These are phyloP conservation scores for Rubus parviflorus DNA, from an alignment of 306 rosid genomes.

Conservation along the genomic window DNA sequence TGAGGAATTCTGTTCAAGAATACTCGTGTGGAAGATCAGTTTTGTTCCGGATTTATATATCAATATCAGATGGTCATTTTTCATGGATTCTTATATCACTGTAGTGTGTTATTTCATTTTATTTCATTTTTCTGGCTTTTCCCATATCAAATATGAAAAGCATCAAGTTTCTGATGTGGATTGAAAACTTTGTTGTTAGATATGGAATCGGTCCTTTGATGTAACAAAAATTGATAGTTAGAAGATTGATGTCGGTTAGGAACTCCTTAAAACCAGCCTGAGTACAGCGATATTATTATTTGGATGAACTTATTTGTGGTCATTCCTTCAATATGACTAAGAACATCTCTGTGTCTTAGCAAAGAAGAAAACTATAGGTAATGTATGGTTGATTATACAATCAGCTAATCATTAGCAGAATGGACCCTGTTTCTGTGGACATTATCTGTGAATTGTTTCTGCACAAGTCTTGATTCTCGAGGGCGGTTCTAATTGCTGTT, in stretches of 20 bases:
- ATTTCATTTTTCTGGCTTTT: background rate
- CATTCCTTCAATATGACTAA: background rate
- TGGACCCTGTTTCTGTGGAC: background rate
- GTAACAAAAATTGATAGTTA: background rate
- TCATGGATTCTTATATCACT: background rate
- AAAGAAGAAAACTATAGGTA: background rate
- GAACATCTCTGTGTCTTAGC: background rate
- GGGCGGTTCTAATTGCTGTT: background rate
- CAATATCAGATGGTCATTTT: background rate
- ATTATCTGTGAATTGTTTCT: background rate
- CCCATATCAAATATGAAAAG: background rate
- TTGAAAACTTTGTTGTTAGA: background rate
- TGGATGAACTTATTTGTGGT: background rate
- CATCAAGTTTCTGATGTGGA: background rate
- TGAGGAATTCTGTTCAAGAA: conserved; percentile 16
- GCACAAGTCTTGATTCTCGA: background rate
- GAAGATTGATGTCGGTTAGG: background rate
- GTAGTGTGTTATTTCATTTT: background rate
- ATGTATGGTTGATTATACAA: background rate
- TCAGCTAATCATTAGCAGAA: background rate
- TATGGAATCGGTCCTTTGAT: background rate
- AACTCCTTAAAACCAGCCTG: background rate
- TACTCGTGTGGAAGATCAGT: background rate
- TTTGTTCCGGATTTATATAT: conserved; percentile 4
- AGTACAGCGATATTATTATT: background rate